Evolutionary conservation across 176 grass and related monocot genomes (phyloP), one percentile per base, ranked within the genome.

Genomic region (Thinopyrum elongatum): DNA sequence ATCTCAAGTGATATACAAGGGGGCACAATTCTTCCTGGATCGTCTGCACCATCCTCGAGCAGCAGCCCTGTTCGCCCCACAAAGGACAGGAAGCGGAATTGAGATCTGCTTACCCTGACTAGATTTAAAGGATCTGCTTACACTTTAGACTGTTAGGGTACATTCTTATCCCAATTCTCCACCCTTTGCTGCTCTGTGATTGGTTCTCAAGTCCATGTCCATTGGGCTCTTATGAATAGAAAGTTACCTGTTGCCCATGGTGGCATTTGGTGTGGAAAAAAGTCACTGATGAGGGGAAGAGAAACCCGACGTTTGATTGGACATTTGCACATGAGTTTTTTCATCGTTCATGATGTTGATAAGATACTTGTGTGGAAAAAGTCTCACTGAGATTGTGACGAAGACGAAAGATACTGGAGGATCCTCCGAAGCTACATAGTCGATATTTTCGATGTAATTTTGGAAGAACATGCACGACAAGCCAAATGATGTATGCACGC

Each of bases 1-100:
- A 70, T 77, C 25, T 34, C 74, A 55, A 84, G 29, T 33, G 91
- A 95, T 63, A 80, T 87, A 78, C 51, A 85, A 27, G 89, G 76
- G n/a, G 77, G 79, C 79, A 81, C 72, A 5, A 69, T 87, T 78
- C 65, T 92, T 46, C 66, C 91, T 0, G 19, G 77, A 29, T 39
- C 69, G 41, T 81, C 82, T 58, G 27, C 65, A 51, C 69, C 82
- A 13, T 88, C 86, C 57, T 85, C 91, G 14, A 84, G 68, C 47
- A 80, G 10, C 17, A 69, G 70, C 49, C 47, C 65, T 73, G 57
- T 77, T 36, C 30, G 6, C 13, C 69, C 73, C 65, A 59, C 82
- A 27, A 89, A 19, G 69, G 82, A 84, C 16, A 82, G 80, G 12
- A 88, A 84, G 31, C 35, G 10, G 34, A 65, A 36, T 1, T 90